phyloP scores from a whole-genome alignment of 495 filamentous ascomycete genomes.

The Emericellopsis terricola region DNA sequence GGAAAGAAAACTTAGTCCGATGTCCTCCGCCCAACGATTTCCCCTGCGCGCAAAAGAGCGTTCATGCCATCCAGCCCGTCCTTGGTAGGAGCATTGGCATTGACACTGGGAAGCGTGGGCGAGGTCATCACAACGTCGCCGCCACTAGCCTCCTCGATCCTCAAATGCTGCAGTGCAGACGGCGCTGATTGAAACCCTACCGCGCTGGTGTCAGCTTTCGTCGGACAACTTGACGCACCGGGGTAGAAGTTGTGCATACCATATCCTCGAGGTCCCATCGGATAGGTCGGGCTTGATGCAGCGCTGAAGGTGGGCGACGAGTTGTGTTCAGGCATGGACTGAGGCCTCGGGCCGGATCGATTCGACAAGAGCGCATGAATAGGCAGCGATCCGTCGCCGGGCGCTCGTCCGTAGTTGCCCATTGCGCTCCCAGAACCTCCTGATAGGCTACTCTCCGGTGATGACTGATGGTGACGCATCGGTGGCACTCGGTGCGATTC shows the following conservation, averaged over 20 bases:
- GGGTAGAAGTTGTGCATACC: constrained; percentile 2
- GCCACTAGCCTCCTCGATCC: background rate
- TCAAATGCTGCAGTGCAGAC: constrained; percentile 1
- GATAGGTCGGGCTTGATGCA: background rate
- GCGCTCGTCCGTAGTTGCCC: constrained; percentile 17
- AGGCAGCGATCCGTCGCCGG: constrained; percentile 23
- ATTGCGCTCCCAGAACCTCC: constrained; percentile 11
- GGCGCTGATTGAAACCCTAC: constrained; percentile 3
- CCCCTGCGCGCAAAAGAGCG: constrained; percentile 33
- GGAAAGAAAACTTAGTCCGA: too few species aligned
- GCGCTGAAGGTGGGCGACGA: background rate
- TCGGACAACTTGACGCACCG: constrained; percentile 2
- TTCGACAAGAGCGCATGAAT: constrained; percentile 24
- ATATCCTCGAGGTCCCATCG: background rate
- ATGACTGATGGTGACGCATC: constrained; percentile 21
- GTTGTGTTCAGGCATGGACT: constrained; percentile 1
- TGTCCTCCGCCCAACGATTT: constrained; percentile 27
- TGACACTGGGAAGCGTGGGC: background rate
- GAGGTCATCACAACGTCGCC: constrained; percentile 1
- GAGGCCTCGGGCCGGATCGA: constrained; percentile 7
- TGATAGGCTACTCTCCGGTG: constrained; percentile 12
- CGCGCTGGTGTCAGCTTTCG: constrained; percentile 7
- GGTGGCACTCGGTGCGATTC: constrained; percentile 10
- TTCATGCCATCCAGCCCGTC: constrained; percentile 26
- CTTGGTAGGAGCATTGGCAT: background rate